Conservation (phyloP, 148 eudicot genomes). For the Mesembryanthemum crystallinum region DNA sequence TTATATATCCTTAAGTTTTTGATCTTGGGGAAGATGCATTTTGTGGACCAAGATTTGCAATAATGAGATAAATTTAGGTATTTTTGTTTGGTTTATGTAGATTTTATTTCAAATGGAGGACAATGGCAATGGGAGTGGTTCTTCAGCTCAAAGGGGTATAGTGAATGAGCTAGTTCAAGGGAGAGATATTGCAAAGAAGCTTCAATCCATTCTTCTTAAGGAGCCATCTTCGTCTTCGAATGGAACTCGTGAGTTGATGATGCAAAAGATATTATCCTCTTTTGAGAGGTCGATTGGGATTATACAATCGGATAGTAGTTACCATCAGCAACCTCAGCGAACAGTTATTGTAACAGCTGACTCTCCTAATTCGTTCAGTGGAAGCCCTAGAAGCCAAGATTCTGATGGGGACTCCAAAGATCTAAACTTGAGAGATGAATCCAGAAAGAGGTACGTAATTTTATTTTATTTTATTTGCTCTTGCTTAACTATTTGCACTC, state of each 20-base stretch:
- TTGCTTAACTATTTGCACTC: neutral
- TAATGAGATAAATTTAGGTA: too few relatives aligned
- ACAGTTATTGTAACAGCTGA: slow-evolving; percentile 6
- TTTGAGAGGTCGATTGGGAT: slow-evolving; percentile 29
- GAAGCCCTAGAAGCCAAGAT: slow-evolving; percentile 33
- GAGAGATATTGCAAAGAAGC: slow-evolving; percentile 27
- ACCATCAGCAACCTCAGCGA: neutral
- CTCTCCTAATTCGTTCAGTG: slow-evolving; percentile 28
- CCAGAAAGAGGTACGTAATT: slow-evolving; percentile 19
- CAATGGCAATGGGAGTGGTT: slow-evolving; percentile 1
- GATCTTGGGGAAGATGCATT: too few relatives aligned
- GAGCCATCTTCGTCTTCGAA: slow-evolving; percentile 15
- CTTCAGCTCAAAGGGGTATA: slow-evolving; percentile 15
- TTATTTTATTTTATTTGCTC: too few relatives aligned
- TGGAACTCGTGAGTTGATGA: slow-evolving; percentile 18
- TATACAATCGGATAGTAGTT: slow-evolving; percentile 10
- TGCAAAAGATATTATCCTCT: slow-evolving; percentile 24
- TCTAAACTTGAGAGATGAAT: slow-evolving; percentile 17
- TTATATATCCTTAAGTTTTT: too few relatives aligned
- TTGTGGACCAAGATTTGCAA: too few relatives aligned
- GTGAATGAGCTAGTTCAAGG: slow-evolving; percentile 32
- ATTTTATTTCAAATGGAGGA: slow-evolving; percentile 18
- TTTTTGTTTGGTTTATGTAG: too few relatives aligned
- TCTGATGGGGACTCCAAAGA: slow-evolving; percentile 28
- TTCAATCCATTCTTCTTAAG: slow-evolving; percentile 21